phyloP scores from a whole-genome alignment of 768 basidiomycete genomes.

The Podaxis sp. region DNA sequence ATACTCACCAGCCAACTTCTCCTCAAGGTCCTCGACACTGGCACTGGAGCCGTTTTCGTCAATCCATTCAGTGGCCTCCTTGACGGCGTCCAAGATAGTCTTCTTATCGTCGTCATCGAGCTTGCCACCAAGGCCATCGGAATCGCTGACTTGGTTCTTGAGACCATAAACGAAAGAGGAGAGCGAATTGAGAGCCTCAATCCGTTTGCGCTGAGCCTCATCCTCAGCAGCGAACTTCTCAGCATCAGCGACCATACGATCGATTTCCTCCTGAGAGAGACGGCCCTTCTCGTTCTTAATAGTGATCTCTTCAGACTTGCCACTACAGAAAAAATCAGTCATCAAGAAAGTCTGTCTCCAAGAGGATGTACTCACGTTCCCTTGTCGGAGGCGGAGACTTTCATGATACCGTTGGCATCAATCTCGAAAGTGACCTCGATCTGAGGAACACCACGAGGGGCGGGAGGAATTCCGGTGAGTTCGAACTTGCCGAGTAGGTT shows the following conservation, averaged over 20 bases:
- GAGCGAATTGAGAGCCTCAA: slow-evolving; percentile 80
- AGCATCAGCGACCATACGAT: slow-evolving; percentile 93
- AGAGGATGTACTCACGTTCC: slow-evolving; percentile 61
- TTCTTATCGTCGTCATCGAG: slow-evolving; percentile 79
- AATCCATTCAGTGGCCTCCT: slow-evolving; percentile 91
- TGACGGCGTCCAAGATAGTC: slow-evolving; percentile 75
- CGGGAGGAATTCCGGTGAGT: slow-evolving; percentile 87
- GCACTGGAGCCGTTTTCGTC: slow-evolving; percentile 80
- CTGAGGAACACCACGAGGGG: slow-evolving; percentile 95
- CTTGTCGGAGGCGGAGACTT: slow-evolving; percentile 91
- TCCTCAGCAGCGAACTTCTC: slow-evolving; percentile 88
- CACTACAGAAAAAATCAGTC: slow-evolving; percentile 37
- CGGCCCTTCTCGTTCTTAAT: slow-evolving; percentile 97
- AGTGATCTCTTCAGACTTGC: slow-evolving; percentile 86
- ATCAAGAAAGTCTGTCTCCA: background rate
- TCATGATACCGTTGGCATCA: slow-evolving; percentile 95
- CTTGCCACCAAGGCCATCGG: slow-evolving; percentile 91
- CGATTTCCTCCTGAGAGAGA: slow-evolving; percentile 85
- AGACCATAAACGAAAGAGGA: slow-evolving; percentile 84
- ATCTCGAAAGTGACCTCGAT: slow-evolving; percentile 97
- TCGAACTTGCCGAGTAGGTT: slow-evolving; percentile 98
- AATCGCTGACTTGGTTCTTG: slow-evolving; percentile 83
- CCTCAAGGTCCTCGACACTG: slow-evolving; percentile 85
- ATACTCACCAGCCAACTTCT: slow-evolving; percentile 66
- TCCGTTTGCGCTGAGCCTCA: slow-evolving; percentile 75